Base-by-base conservation (phyloP, 73 alveolate species). In the Blepharisma japonicum region DNA sequence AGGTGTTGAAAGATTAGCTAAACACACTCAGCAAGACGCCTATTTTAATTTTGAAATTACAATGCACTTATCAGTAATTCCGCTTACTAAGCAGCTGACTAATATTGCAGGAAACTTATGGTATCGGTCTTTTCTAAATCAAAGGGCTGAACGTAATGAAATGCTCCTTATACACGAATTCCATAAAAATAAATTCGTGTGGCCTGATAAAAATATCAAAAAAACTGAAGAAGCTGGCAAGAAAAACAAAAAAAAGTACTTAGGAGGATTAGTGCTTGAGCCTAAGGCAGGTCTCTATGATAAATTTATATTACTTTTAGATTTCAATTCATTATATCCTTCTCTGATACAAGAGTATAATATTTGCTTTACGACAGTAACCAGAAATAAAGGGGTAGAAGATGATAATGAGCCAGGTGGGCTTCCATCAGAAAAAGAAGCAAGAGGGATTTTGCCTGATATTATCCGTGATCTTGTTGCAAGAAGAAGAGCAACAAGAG, bases 91-190 rank as follows among this genome's bases (percentile, higher is more conserved):
- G 53, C 97, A 97, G 81, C 95, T 98, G 50, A 97, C 99, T 6
- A 87, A 90, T 55, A 90, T 98, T 51, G 98, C 99, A 9, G 99
- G 99, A 49, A 96, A 97, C 83, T 82, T 93, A 45, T 98, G 99
- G 99, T 86, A 83, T 45, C 91, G 98, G 71, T 97, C 99, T 51
- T 89, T 94, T n/a, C 91, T 89, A 77, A 95, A 96, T 86, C 91
- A 98, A 54, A 93, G 99, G 66, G 99, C 99, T 4, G 99, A 96
- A 85, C 90, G 99, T 68, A 96, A 97, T 77, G 99, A 98, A 90
- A 83, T 87, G 95, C 90, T 98, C 20, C 89, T 98, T 48, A 86
- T 97, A 85, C 99, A 98, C 84, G 98, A 98, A 82, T 97, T 97
- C 86, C 86, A 80, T 48, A 83, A 77, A 81, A 27, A 25, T 14